Evolutionary conservation across 805 yeast genomes (phyloP), one percentile per base, ranked within the genome.

Genomic region (Brettanomyces anomalus): DNA sequence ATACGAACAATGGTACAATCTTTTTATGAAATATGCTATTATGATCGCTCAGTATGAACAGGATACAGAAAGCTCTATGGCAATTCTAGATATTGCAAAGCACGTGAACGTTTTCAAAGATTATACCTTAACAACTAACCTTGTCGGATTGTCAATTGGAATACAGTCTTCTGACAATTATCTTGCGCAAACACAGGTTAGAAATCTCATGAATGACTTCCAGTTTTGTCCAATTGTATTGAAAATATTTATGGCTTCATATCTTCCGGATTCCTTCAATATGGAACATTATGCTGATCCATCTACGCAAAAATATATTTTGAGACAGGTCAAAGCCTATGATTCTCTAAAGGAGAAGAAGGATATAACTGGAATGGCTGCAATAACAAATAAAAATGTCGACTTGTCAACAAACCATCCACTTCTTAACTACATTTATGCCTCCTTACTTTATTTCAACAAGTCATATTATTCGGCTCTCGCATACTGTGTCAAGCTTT

Each of bases 251-350:
- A 61, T 83, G 55, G 75, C 82, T 37, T 70, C 83, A 37, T 50
- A 54, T 26, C 39, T 54, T n/a, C 60, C 65, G 17, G 50, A 49
- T 8, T 47, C 40, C 13, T 40, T 39, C 26, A 55, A 47, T 43
- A 47, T 49, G 30, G 48, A 44, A n/a, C 50, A 50, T 3, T 76
- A 84, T 46, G 80, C 85, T 40, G 80, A 83, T 39, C 79, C 86
- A 31, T 85, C 86, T 47, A 90, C 86, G 55, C 97, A 90, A 54
- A 93, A 93, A 59, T 90, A 79, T 57, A 80, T 90, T 48, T 65
- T 93, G 46, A 77, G 98, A 51, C 97, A 89, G 52, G 68, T 90
- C 49, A 93, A 90, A 57, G 94, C 96, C 0, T 79, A 76, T 57
- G 98, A 93, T 58, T 76, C 93, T 3, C 54, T 82, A 14, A 71